These are phyloP conservation scores for Vigna angularis DNA, from an alignment of 306 rosid species.

Conservation along the genomic window DNA sequence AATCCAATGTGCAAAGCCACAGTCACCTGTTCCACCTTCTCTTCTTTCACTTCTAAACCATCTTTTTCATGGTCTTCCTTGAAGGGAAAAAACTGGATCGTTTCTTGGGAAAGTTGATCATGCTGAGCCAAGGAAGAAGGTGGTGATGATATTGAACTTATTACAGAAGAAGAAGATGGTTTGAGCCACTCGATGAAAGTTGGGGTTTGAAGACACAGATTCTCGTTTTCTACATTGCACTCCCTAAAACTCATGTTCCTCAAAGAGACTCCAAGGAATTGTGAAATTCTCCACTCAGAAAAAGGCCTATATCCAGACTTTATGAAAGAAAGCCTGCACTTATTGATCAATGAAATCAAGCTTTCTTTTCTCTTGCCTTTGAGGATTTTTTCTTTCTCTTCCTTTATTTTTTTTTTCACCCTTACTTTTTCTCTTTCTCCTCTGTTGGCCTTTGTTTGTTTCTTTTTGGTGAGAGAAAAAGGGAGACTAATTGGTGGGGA, in stretches of 20 bases:
- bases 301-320: constrained; percentile 56
- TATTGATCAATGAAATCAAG: constrained; percentile 53
- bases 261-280: constrained; percentile 38
- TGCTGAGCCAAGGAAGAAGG: constrained; percentile 40
- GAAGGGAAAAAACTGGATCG: constrained; percentile 66
- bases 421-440: constrained; percentile 40
- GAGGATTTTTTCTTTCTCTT: constrained; percentile 26
- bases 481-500: constrained; percentile 68
- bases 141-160: constrained; percentile 38
- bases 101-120: constrained; percentile 40
- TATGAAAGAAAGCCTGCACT: constrained; percentile 52
- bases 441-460: constrained; percentile 58
- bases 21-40: constrained; percentile 59
- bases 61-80: constrained; percentile 56
- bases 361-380: constrained; percentile 51
- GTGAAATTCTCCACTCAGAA: constrained; percentile 56
- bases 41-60: constrained; percentile 61
- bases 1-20: constrained; percentile 91
- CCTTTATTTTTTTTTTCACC: constrained; percentile 28
- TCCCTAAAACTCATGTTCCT: constrained; percentile 75
- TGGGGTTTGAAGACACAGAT: constrained; percentile 67
- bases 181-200: constrained; percentile 96
- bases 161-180: constrained; percentile 63
- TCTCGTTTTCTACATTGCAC: constrained; percentile 55
- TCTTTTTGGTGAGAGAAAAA: constrained; percentile 62